Evolutionary conservation across 352 stramenopile genomes (phyloP), one percentile per base, ranked within the genome.

Genomic region (Globisporangium abappressorium): DNA sequence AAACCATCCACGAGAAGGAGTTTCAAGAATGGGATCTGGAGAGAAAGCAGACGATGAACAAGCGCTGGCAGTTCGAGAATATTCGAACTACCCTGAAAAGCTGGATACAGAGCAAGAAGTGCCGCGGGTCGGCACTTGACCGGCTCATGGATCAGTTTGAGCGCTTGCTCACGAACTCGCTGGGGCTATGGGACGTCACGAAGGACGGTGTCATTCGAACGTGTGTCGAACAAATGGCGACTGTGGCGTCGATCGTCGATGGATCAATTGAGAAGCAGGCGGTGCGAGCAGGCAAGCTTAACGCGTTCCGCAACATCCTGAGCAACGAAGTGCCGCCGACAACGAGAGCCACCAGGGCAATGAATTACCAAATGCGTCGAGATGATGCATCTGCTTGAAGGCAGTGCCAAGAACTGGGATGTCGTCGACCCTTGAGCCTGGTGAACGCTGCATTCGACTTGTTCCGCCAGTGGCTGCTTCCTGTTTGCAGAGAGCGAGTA

Each of bases 141-240:
- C 49, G 49, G 4, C 49, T 56, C 7, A 56, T 56, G 22, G 49
- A 56, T 26, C 49, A 56, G 9, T 56, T 56, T 56, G 49, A 56
- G 49, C 22, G 49, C n/a, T 56, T 56, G 49, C 49, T 56, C n/a
- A 28, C 49, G 4, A 56, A 33, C 2, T 30, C 49, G 49, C 20
- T 56, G 1, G 22, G 1, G 22, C 22, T 56, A 24, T 56, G 49
- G 49, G 49, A 56, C 49, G 20, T 56, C 8, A 28, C 49, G 22
- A 56, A 56, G 22, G 49, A 56, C 22, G n/a, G 33, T 15, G n/a
- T 28, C 49, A 20, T 56, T 24, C 49, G 8, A 56, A 22, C 49
- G 49, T 56, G 49, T 18, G n/a, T 56, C 22, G 49, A 56, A 3
- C 9, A 24, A 4, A 56, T 56, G 49, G 24, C 49, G 20, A 28